Evolutionary conservation across 2,329 filamentous ascomycete genomes (phyloP), one percentile per base, ranked within the genome.

Genomic region (Lojkania enalia): DNA sequence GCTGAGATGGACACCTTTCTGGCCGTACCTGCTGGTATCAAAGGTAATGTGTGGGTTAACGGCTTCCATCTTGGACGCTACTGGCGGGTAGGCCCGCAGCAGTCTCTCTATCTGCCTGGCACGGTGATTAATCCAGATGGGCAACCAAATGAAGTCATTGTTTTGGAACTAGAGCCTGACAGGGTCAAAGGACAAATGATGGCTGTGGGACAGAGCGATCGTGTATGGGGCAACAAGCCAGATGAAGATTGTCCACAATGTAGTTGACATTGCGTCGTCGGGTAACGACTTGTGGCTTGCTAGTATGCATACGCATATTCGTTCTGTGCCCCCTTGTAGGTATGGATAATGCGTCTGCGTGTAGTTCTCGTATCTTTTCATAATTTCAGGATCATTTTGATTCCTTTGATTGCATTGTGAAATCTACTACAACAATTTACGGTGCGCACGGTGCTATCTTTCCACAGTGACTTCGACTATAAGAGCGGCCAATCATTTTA

Each of bases 61-160:
- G 72, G 69, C 11, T 61, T 72, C 21, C 73, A 77, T 36, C 55
- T 77, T 2, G 75, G 75, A 6, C 52, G 74, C 16, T 77, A 76
- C 50, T 78, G 75, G 75, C 57, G 61, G 12, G 59, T 77, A 23
- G 75, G 75, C 0, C 75, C 75, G 2, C 75, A 77, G 57, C 75
- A 77, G 56, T 70, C 66, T n/a, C 52, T 77, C 4, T 78, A 75
- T 46, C 45, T 77, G 1, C 75, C 74, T 0, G 74, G 74, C 1
- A 67, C 64, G 13, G 49, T 71, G 9, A 36, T 75, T 21, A 67
- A 67, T 31, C 15, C 39, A 2, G 49, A 33, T 15, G 44, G 14
- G 1, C 54, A 54, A 6, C 52, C 52, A 13, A 77, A 77, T 49
- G 66, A 73, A 40, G 66, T 77, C 11, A 58, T 72, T 1, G 60